Evolutionary conservation across 2,329 filamentous ascomycete genomes (phyloP).

Genomic region (Aspergillus persii): DNA sequence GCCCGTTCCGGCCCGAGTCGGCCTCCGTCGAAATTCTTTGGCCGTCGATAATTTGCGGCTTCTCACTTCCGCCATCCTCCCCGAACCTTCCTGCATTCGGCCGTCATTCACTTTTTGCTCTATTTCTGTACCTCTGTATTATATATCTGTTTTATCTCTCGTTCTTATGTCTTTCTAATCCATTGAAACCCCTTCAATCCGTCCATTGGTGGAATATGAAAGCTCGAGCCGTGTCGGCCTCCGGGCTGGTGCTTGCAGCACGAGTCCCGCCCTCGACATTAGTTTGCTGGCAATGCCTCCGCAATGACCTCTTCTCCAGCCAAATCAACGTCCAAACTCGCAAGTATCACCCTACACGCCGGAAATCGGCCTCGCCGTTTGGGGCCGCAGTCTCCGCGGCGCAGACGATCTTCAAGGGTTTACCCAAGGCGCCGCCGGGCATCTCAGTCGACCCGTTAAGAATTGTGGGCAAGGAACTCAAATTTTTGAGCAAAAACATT

Average conservation of each 20-base stretch:
- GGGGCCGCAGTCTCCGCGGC: constrained; percentile 52
- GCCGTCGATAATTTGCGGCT: constrained; percentile 7
- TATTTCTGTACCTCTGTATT: not conserved
- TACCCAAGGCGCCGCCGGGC: constrained; percentile 44
- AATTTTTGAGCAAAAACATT: constrained; percentile 91
- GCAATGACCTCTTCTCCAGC: constrained; percentile 31
- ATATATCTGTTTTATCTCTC: not conserved
- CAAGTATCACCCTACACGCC: constrained; percentile 41
- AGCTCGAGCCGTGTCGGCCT: constrained; percentile 38
- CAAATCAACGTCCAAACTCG: constrained; percentile 28
- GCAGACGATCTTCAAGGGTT: constrained; percentile 47
- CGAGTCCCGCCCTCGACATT: constrained; percentile 28
- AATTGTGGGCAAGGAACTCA: constrained; percentile 93
- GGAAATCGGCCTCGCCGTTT: constrained; percentile 41
- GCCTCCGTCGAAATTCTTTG: constrained; percentile 15
- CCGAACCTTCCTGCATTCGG: not conserved
- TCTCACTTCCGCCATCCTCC: constrained; percentile 3
- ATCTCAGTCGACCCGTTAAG: constrained; percentile 83
- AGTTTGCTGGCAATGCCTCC: constrained; percentile 44
- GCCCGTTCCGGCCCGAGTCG: constrained; percentile 22
- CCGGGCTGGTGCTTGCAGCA: constrained; percentile 34
- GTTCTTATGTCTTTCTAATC: not conserved
- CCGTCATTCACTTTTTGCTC: not conserved
- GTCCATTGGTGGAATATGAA: constrained; percentile 31
- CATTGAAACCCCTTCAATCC: not conserved